These are phyloP conservation scores for Heterobasidion parviporum DNA, from an alignment of 1,284 basidiomycete genomes.

Conservation along the genomic window DNA sequence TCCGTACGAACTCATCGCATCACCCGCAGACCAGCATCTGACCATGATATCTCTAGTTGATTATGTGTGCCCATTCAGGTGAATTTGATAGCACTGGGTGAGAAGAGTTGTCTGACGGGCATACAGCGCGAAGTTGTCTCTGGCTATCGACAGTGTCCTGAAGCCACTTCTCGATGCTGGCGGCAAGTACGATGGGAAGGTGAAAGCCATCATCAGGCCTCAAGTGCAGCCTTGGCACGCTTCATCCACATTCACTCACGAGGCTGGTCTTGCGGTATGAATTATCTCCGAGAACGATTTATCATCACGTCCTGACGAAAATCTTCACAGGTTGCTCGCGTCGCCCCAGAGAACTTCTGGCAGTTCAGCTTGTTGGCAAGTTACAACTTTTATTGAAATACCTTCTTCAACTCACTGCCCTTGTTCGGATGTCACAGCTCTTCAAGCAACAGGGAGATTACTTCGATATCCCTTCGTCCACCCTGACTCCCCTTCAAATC, in stretches of 20 bases:
- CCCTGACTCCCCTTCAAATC: constrained; percentile 64
- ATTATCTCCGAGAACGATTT: background rate
- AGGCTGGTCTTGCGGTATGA: constrained; percentile 75
- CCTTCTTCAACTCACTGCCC: constrained; percentile 5
- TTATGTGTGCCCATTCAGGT: constrained; percentile 85
- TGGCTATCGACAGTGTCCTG: constrained; percentile 51
- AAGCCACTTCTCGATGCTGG: constrained; percentile 50
- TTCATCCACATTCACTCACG: constrained; percentile 68
- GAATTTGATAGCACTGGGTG: background rate
- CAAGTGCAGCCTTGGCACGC: constrained; percentile 86
- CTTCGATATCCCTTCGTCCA: constrained; percentile 72
- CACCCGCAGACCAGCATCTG: background rate
- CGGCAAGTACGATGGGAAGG: constrained; percentile 69
- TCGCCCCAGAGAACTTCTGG: constrained; percentile 76
- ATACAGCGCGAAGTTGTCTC: constrained; percentile 51
- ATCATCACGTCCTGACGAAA: background rate
- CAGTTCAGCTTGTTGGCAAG: constrained; percentile 59
- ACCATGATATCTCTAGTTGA: constrained; percentile 47
- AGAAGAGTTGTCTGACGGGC: background rate
- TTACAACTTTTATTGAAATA: constrained; percentile 6
- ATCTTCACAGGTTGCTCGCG: constrained; percentile 42
- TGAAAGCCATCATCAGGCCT: constrained; percentile 72
- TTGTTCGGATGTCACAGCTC: constrained; percentile 34
- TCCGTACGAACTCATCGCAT: constrained; percentile 37
- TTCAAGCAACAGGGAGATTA: constrained; percentile 72